phyloP scores from a whole-genome alignment of 495 filamentous ascomycete species.

The Collariella sp. region DNA sequence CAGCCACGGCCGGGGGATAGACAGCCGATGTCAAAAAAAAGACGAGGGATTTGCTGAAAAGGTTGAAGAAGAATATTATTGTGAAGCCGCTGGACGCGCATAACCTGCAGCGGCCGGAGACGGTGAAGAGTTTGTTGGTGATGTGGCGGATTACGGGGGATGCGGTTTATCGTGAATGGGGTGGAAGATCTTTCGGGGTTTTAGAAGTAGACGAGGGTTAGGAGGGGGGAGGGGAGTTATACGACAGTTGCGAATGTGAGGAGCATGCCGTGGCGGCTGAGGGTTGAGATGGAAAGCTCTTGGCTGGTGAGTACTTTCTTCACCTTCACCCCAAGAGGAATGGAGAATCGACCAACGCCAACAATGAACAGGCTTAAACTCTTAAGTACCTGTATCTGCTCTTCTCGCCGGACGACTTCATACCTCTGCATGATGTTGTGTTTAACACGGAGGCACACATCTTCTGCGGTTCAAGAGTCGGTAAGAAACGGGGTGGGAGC shows the following conservation, averaged over 20 bases:
- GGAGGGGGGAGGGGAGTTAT: conserved; percentile 33
- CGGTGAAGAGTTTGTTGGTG: conserved; percentile 87
- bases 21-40: conserved; percentile 36
- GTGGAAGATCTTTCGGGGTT: conserved; percentile 94
- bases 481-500: conserved; percentile 73
- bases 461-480: conserved; percentile 61
- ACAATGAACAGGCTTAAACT: conserved; percentile 59
- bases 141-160: conserved; percentile 98
- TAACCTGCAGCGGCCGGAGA: conserved; percentile 91
- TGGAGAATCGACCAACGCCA: not conserved
- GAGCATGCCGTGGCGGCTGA: conserved; percentile 48
- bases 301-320: conserved; percentile 49
- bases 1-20: conserved; percentile 45
- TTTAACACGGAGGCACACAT: conserved; percentile 95
- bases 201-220: conserved; percentile 36
- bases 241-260: conserved; percentile 67
- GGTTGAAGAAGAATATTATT: conserved; percentile 64
- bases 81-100: conserved; percentile 71
- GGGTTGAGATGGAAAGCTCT: conserved; percentile 89
- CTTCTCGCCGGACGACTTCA: conserved; percentile 73
- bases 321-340: not conserved
- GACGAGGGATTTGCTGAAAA: conserved; percentile 38
- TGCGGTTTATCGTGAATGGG: conserved; percentile 83
- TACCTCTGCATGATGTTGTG: conserved; percentile 76
- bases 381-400: conserved; percentile 95